phyloP scores from a whole-genome alignment of 805 yeast species.

The Kluyveromyces starmeri region DNA sequence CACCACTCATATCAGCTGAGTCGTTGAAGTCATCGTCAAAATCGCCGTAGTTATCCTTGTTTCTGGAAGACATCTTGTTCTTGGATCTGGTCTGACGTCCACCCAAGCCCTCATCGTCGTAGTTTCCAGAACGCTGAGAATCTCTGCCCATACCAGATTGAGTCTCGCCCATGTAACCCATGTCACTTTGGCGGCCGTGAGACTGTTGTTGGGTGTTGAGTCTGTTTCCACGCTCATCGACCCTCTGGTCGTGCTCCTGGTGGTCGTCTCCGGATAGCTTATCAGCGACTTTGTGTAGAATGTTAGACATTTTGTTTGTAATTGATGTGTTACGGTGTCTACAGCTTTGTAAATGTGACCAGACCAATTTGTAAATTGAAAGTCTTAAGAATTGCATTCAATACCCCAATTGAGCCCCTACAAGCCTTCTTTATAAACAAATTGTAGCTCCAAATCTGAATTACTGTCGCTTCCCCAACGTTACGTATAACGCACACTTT shows the following conservation, averaged over 20 bases:
- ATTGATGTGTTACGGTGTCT: too few species aligned
- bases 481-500: too few species aligned
- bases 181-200: conserved; percentile 2
- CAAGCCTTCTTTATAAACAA: not conserved
- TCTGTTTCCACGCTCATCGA: conserved; percentile 8
- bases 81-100: conserved; percentile 3
- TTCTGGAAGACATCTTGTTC: conserved; percentile 3
- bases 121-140: not conserved
- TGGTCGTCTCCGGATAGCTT: conserved; percentile 21
- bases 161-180: conserved; percentile 4
- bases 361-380: too few species aligned
- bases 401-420: too few species aligned
- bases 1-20: conserved; percentile 1
- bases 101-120: conserved; percentile 6
- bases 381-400: too few species aligned
- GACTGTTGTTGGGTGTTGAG: conserved; percentile 7
- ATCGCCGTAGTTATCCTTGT: conserved; percentile 5
- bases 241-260: conserved; percentile 6
- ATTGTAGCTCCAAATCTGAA: not conserved
- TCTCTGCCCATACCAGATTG: conserved; percentile 5
- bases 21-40: conserved; percentile 9
- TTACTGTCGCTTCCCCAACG: too few species aligned
- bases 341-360: too few species aligned
- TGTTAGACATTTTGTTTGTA: conserved; percentile 24
- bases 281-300: conserved; percentile 26